These are phyloP conservation scores for Phytopythium chamaehyphon DNA, from an alignment of 352 stramenopile genomes.

Conservation along the genomic window DNA sequence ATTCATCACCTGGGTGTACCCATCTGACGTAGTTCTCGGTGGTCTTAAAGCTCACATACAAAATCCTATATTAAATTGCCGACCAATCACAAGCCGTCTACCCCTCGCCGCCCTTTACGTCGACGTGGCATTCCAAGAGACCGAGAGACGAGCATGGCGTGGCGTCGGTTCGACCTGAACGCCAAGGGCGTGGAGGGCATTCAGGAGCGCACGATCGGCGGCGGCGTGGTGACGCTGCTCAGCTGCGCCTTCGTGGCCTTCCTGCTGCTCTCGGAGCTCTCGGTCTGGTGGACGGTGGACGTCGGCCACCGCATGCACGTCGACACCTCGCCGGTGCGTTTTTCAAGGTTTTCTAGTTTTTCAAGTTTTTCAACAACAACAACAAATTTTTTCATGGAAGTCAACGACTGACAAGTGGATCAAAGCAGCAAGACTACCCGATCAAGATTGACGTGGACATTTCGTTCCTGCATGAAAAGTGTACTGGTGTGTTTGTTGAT, in stretches of 20 bases:
- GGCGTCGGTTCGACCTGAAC: constrained; percentile 85
- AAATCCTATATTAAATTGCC: neutral
- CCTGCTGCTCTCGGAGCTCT: constrained; percentile 80
- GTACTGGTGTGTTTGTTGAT: constrained; percentile 37
- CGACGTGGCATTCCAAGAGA: neutral
- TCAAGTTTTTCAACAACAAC: too few species aligned
- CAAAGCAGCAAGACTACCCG: constrained; percentile 73
- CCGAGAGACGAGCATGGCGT: constrained; percentile 30
- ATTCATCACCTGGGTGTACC: too few species aligned
- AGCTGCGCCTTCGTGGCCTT: constrained; percentile 71
- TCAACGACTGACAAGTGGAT: neutral
- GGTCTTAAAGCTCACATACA: too few species aligned
- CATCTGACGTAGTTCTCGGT: too few species aligned
- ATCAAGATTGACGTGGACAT: constrained; percentile 83
- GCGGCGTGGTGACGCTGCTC: constrained; percentile 76
- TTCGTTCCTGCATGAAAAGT: constrained; percentile 75
- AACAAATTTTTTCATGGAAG: too few species aligned
- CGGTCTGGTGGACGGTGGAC: constrained; percentile 81
- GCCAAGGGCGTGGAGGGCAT: constrained; percentile 88
- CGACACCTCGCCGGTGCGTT: constrained; percentile 72
- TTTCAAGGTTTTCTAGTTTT: too few species aligned
- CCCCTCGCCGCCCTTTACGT: neutral
- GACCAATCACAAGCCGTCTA: neutral
- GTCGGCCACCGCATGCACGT: constrained; percentile 87
- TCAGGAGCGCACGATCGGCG: constrained; percentile 83